Percentiles rank a stretch among this genome's conserved stretches.
These are phyloP conservation scores for Auriscalpium orientale DNA, from an alignment of 768 basidiomycete species.

Conservation along the genomic window DNA sequence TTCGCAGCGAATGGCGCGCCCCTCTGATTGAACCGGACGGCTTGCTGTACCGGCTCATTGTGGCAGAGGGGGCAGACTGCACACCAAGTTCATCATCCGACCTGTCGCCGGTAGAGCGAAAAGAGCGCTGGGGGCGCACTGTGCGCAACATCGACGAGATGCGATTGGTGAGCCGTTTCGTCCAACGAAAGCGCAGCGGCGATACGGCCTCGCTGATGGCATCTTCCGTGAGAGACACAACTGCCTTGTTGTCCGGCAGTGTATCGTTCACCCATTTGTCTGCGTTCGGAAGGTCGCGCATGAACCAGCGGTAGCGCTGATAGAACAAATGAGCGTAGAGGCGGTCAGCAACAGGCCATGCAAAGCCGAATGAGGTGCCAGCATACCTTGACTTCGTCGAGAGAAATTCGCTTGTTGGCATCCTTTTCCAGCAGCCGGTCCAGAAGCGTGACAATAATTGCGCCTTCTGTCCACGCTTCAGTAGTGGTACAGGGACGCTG, in stretches of 20 bases:
- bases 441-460: slow-evolving; percentile 63
- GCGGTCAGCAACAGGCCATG: neutral
- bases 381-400: slow-evolving; percentile 77
- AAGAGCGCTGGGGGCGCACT: slow-evolving; percentile 29
- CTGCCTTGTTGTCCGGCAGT: slow-evolving; percentile 38
- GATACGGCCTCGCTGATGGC: slow-evolving; percentile 76
- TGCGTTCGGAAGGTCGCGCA: slow-evolving; percentile 57
- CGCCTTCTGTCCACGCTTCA: slow-evolving; percentile 39
- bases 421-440: slow-evolving; percentile 78
- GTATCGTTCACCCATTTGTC: slow-evolving; percentile 65
- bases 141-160: slow-evolving; percentile 46
- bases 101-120: slow-evolving; percentile 16
- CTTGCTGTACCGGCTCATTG: slow-evolving; percentile 3
- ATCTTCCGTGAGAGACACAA: slow-evolving; percentile 59
- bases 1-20: neutral
- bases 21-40: neutral
- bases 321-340: neutral
- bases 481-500: slow-evolving; percentile 20
- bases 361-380: neutral
- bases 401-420: slow-evolving; percentile 58
- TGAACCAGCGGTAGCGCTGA: slow-evolving; percentile 59
- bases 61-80: slow-evolving; percentile 7
- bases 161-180: slow-evolving; percentile 34
- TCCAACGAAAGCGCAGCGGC: slow-evolving; percentile 53
- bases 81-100: slow-evolving; percentile 16